Evolutionary conservation across 306 rosid species (phyloP).

Genomic region (Quercus mongolica): DNA sequence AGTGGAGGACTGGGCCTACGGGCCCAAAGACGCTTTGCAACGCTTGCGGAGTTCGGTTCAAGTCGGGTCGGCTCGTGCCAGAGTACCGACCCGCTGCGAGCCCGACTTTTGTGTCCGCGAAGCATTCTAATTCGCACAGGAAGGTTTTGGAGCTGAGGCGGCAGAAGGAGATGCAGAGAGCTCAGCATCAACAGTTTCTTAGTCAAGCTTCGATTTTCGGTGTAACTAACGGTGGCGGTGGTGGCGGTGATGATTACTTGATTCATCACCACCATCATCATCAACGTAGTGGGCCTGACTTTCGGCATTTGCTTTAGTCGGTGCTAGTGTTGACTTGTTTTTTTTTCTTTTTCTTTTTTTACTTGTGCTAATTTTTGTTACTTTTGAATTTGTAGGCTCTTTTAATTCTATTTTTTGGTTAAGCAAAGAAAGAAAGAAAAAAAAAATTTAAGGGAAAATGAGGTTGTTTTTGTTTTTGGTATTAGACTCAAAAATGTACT

Average conservation of each 20-base stretch:
- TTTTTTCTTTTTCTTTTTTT: constrained; percentile 25
- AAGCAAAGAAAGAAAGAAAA: constrained; percentile 5
- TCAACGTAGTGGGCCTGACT: constrained; percentile 56
- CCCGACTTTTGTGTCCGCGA: constrained; percentile 55
- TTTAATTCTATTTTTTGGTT: not conserved
- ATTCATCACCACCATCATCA: constrained; percentile 21
- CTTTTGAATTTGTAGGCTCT: constrained; percentile 40
- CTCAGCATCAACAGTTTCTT: constrained; percentile 44
- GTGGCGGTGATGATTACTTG: constrained; percentile 55
- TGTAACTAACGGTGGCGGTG: constrained; percentile 62
- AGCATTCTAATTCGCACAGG: constrained; percentile 70
- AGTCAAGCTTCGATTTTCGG: constrained; percentile 68
- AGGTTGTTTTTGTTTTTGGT: constrained; percentile 22
- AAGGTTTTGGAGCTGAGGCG: constrained; percentile 68
- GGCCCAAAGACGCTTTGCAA: constrained; percentile 74
- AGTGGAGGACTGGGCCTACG: constrained; percentile 77
- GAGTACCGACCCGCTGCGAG: constrained; percentile 76
- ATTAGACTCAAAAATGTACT: constrained; percentile 32
- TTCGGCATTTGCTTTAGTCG: constrained; percentile 61
- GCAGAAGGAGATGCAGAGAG: constrained; percentile 50
- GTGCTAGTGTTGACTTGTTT: constrained; percentile 39
- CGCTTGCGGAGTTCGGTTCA: constrained; percentile 70
- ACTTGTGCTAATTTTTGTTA: constrained; percentile 31
- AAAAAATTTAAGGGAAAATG: constrained; percentile 22
- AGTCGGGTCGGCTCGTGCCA: constrained; percentile 63